A percentile compares a stretch with the other conserved stretches of the same genome.
Conservation (phyloP, 2,329 filamentous ascomycete genomes). For the Neonectria hederae region DNA sequence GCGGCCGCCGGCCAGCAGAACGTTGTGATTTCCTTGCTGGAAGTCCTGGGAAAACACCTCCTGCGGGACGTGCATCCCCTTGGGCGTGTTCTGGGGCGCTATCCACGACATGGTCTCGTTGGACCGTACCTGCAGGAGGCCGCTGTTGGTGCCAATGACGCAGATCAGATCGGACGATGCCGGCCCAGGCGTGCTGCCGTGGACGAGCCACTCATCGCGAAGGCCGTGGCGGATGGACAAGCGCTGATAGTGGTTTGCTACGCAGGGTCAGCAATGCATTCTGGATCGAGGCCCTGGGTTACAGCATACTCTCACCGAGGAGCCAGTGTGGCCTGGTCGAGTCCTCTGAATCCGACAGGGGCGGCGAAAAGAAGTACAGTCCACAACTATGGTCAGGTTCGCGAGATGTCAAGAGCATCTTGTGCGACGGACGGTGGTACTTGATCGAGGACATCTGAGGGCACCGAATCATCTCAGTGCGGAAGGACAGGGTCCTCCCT, state of each 20-base stretch:
- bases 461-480: conserved; percentile 50
- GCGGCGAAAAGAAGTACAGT: conserved; percentile 52
- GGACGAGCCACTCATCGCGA: conserved; percentile 47
- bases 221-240: conserved; percentile 42
- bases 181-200: conserved; percentile 55
- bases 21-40: conserved; percentile 51
- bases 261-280: not conserved
- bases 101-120: conserved; percentile 49
- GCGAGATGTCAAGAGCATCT: conserved; percentile 55
- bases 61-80: conserved; percentile 32
- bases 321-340: conserved; percentile 49
- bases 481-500: conserved; percentile 34
- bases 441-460: conserved; percentile 57
- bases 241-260: conserved; percentile 48
- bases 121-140: conserved; percentile 53
- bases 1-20: conserved; percentile 63
- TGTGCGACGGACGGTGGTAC: conserved; percentile 55
- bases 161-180: conserved; percentile 52
- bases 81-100: conserved; percentile 36
- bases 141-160: conserved; percentile 58
- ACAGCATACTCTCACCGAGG: conserved; percentile 48
- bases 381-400: conserved; percentile 45
- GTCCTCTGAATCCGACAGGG: conserved; percentile 40
- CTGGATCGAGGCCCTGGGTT: too few relatives aligned
- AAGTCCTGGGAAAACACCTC: conserved; percentile 63